Percentiles rank a stretch among this genome's conserved stretches.
These are phyloP conservation scores for Leccinum fibrillosum DNA, from an alignment of 768 basidiomycete genomes.

Conservation along the genomic window DNA sequence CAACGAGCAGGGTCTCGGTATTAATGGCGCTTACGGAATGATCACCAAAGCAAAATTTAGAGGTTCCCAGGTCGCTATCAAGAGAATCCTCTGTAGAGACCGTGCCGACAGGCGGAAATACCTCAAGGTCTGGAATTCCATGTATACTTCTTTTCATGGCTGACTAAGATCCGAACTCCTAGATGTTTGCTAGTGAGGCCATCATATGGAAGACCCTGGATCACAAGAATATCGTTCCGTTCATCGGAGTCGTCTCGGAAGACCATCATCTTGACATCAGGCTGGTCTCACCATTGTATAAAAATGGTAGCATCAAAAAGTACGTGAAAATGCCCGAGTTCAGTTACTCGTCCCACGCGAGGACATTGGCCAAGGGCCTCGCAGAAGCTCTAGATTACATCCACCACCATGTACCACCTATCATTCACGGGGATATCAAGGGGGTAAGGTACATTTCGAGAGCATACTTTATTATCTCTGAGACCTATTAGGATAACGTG, in stretches of 20 bases:
- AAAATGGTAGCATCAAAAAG: constrained; percentile 16
- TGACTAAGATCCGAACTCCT: not conserved
- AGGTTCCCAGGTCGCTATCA: constrained; percentile 23
- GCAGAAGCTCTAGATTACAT: constrained; percentile 24
- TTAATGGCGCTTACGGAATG: constrained; percentile 18
- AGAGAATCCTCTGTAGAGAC: constrained; percentile 14
- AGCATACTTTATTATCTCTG: not conserved
- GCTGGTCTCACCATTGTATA: constrained; percentile 24
- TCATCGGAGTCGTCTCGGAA: constrained; percentile 18
- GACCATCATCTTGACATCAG: constrained; percentile 8
- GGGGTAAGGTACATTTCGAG: constrained; percentile 20
- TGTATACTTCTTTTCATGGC: not conserved
- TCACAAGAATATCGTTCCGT: constrained; percentile 31
- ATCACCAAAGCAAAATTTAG: constrained; percentile 17
- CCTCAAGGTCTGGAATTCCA: constrained; percentile 11
- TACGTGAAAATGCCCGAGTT: not conserved
- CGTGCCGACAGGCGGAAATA: not conserved
- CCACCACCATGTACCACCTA: constrained; percentile 23
- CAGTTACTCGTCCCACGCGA: constrained; percentile 3
- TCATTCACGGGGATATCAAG: constrained; percentile 44
- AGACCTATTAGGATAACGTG: constrained; percentile 21
- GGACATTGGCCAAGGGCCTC: constrained; percentile 12
- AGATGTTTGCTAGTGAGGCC: constrained; percentile 27
- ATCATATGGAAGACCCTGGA: constrained; percentile 26
- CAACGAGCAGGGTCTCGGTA: not conserved